These are phyloP conservation scores for Aethionema arabicum DNA, from an alignment of 345 rosid genomes.

Conservation along the genomic window DNA sequence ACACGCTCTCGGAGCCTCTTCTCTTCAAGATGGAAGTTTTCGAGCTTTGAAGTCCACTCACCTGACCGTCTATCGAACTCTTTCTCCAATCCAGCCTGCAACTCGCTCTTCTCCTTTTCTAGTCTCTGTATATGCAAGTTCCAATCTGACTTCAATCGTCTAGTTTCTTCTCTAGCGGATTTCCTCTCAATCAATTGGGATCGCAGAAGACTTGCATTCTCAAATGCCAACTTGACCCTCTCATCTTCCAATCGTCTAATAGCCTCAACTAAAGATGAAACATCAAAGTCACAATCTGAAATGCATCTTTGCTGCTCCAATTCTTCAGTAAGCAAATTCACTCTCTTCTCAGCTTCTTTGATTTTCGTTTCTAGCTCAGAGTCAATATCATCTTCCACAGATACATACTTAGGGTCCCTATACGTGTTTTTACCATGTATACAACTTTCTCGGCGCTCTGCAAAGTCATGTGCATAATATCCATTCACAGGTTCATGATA, in stretches of 20 bases:
- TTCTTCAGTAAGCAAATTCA: slow-evolving; percentile 62
- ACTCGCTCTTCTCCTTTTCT: slow-evolving; percentile 75
- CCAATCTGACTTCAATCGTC: slow-evolving; percentile 54
- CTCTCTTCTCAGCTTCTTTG: slow-evolving; percentile 77
- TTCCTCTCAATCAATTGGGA: slow-evolving; percentile 63
- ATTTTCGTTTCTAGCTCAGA: slow-evolving; percentile 56
- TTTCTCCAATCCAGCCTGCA: slow-evolving; percentile 82
- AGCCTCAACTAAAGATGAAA: slow-evolving; percentile 58
- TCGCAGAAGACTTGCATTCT: slow-evolving; percentile 63
- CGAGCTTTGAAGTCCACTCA: slow-evolving; percentile 86
- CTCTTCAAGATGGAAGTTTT: slow-evolving; percentile 82
- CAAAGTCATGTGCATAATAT: slow-evolving; percentile 37
- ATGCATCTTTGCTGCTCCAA: slow-evolving; percentile 61
- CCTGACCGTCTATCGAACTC: slow-evolving; percentile 95
- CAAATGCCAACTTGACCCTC: slow-evolving; percentile 68
- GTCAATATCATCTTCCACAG: slow-evolving; percentile 50
- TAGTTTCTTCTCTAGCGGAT: slow-evolving; percentile 61
- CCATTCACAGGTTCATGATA: slow-evolving; percentile 43
- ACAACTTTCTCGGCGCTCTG: slow-evolving; percentile 38
- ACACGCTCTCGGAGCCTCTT: slow-evolving; percentile 90
- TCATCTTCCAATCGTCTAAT: slow-evolving; percentile 61
- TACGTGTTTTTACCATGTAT: slow-evolving; percentile 29
- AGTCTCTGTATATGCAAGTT: slow-evolving; percentile 55
- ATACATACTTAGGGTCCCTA: slow-evolving; percentile 35
- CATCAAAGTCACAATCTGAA: slow-evolving; percentile 54